Conservation (phyloP, 176 grass and related monocot species). For the Oryza glaberrima region DNA sequence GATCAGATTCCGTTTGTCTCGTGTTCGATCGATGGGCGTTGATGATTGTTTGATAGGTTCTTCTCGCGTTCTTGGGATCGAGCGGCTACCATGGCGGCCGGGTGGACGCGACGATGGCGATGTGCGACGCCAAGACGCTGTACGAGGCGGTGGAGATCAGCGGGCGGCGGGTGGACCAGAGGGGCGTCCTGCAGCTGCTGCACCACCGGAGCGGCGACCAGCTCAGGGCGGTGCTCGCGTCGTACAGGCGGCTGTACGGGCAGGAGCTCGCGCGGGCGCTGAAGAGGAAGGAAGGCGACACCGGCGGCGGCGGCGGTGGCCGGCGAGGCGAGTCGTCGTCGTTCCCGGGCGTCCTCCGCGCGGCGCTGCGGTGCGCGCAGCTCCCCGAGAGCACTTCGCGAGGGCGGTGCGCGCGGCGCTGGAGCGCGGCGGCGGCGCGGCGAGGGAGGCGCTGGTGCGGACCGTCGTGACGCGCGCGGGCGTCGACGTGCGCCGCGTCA, state of each 20-base stretch:
- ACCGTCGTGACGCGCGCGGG: slow-evolving; percentile 36
- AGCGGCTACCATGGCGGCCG: background rate
- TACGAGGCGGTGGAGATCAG: slow-evolving; percentile 50
- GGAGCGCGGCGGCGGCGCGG: background rate
- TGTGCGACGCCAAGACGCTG: slow-evolving; percentile 55
- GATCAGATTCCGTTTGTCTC: background rate
- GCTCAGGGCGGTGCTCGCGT: slow-evolving; percentile 27
- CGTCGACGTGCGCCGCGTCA: slow-evolving; percentile 44
- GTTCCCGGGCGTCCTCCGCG: slow-evolving; percentile 19
- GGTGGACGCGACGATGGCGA: slow-evolving; percentile 44
- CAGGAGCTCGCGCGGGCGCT: slow-evolving; percentile 50
- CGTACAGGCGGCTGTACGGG: slow-evolving; percentile 54
- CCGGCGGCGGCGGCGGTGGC: background rate
- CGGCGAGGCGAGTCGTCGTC: slow-evolving; percentile 6
- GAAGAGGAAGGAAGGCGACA: slow-evolving; percentile 28
- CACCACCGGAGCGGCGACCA: slow-evolving; percentile 47
- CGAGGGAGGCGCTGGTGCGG: slow-evolving; percentile 15
- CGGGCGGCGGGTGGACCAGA: slow-evolving; percentile 42
- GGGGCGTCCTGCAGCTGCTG: slow-evolving; percentile 34
- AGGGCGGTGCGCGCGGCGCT: slow-evolving; percentile 30
- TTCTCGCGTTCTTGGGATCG: slow-evolving; percentile 43
- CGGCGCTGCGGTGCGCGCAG: slow-evolving; percentile 46
- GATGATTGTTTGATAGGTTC: background rate
- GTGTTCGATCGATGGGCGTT: background rate
- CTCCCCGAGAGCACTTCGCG: slow-evolving; percentile 46